Percentiles rank a stretch among this genome's conserved stretches.
These are phyloP conservation scores for Melaleuca quinquenervia DNA, from an alignment of 345 rosid genomes.

Conservation along the genomic window DNA sequence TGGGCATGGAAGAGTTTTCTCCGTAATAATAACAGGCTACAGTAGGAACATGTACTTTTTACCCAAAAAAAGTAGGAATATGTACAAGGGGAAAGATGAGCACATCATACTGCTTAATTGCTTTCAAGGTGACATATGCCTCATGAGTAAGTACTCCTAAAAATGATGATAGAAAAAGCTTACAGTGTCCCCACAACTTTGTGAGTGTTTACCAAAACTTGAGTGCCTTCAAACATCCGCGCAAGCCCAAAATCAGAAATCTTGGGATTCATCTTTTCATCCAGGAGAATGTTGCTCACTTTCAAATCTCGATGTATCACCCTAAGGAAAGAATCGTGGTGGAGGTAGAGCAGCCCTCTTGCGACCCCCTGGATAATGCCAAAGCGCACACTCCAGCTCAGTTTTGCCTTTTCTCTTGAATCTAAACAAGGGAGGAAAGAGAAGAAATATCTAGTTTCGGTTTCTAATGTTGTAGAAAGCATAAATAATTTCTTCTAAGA, in stretches of 20 bases:
- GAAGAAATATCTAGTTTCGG: neutral
- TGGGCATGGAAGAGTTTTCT: neutral
- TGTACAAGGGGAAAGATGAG: neutral
- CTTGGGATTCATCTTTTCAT: conserved; percentile 18
- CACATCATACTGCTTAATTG: conserved; percentile 6
- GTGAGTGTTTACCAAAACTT: conserved; percentile 2
- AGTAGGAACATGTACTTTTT: too few species aligned
- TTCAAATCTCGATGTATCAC: conserved; percentile 30
- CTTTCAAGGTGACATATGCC: conserved; percentile 10
- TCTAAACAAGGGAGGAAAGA: neutral
- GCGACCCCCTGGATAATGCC: conserved; percentile 19
- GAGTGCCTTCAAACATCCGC: conserved; percentile 7
- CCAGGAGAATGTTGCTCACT: conserved; percentile 17
- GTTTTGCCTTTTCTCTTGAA: neutral
- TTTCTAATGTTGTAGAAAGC: neutral
- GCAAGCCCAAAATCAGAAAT: conserved; percentile 35
- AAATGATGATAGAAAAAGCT: neutral
- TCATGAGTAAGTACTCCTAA: conserved; percentile 4
- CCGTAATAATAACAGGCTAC: neutral
- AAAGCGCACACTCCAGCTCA: conserved; percentile 14
- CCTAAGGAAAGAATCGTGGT: conserved; percentile 14
- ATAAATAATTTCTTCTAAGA: neutral
- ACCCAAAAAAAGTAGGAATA: neutral
- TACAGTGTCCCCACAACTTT: conserved; percentile 20
- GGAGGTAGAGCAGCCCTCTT: conserved; percentile 16